Conservation (phyloP, 129 eudicot species). For the Escallonia herrerae region DNA sequence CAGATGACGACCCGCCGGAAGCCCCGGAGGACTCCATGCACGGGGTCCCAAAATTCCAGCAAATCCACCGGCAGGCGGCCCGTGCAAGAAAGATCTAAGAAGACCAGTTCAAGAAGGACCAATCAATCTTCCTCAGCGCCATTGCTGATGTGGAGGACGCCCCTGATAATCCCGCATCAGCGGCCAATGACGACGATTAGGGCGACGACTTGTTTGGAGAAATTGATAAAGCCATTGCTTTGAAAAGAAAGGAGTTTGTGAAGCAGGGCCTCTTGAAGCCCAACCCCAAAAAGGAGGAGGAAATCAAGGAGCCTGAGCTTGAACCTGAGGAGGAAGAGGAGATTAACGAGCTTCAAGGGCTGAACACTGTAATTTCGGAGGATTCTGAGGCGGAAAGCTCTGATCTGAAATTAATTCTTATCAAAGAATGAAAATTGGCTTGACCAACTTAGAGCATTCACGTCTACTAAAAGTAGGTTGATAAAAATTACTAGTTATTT, state of each 20-base stretch:
- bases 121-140: constrained; percentile 60
- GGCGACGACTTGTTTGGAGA: constrained; percentile 87
- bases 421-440: too few relatives aligned
- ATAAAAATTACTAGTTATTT: too few relatives aligned
- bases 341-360: constrained; percentile 61
- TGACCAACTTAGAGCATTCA: too few relatives aligned
- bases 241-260: constrained; percentile 82
- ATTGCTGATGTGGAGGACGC: constrained; percentile 67
- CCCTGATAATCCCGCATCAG: constrained; percentile 37
- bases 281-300: constrained; percentile 44
- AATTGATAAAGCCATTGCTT: constrained; percentile 77
- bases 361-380: constrained; percentile 32
- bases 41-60: constrained; percentile 82
- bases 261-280: constrained; percentile 74
- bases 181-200: constrained; percentile 22
- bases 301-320: constrained; percentile 59
- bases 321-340: constrained; percentile 78
- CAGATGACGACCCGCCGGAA: constrained; percentile 89
- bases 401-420: too few relatives aligned
- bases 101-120: constrained; percentile 51
- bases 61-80: constrained; percentile 65
- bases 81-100: constrained; percentile 71
- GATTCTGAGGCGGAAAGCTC: constrained; percentile 40
- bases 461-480: too few relatives aligned
- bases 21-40: constrained; percentile 90